Evolutionary conservation across 306 rosid genomes (phyloP).

Genomic region (Aeschynomene evenia): DNA sequence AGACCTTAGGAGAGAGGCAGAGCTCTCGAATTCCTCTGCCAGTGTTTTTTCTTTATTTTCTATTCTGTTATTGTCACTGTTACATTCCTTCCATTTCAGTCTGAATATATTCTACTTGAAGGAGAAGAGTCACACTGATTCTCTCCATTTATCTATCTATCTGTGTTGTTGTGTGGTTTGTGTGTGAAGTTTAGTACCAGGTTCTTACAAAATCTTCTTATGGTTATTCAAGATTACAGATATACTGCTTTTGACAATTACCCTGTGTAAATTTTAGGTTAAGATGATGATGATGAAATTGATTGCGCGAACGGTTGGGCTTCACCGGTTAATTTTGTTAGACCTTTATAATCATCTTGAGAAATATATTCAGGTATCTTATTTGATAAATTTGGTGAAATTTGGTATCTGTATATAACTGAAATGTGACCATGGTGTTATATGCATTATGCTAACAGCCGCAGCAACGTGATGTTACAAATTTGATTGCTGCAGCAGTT

Average conservation of each 20-base stretch:
- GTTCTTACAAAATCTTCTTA: too few relatives aligned
- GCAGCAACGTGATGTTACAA: constrained; percentile 75
- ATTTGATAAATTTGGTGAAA: constrained; percentile 22
- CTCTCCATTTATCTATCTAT: too few relatives aligned
- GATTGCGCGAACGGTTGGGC: constrained; percentile 81
- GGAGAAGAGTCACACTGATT: too few relatives aligned
- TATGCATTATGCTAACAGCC: constrained; percentile 65
- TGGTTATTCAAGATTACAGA: neutral
- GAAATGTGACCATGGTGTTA: constrained; percentile 27
- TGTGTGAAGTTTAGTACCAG: too few relatives aligned
- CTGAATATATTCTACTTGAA: too few relatives aligned
- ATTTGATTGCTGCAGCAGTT: constrained; percentile 82
- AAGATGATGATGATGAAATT: constrained; percentile 91
- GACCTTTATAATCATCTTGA: constrained; percentile 68
- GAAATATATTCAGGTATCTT: constrained; percentile 72
- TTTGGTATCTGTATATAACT: constrained; percentile 15
- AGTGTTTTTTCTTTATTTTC: too few relatives aligned
- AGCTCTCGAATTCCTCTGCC: too few relatives aligned
- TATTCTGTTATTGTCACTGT: too few relatives aligned
- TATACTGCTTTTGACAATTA: constrained; percentile 35
- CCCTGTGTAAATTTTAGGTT: constrained; percentile 49
- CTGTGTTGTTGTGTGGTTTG: too few relatives aligned
- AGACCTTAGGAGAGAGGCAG: too few relatives aligned
- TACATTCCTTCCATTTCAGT: too few relatives aligned
- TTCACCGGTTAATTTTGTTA: constrained; percentile 68